phyloP scores from a whole-genome alignment of 2,329 filamentous ascomycete genomes.

The Scedosporium boydii region DNA sequence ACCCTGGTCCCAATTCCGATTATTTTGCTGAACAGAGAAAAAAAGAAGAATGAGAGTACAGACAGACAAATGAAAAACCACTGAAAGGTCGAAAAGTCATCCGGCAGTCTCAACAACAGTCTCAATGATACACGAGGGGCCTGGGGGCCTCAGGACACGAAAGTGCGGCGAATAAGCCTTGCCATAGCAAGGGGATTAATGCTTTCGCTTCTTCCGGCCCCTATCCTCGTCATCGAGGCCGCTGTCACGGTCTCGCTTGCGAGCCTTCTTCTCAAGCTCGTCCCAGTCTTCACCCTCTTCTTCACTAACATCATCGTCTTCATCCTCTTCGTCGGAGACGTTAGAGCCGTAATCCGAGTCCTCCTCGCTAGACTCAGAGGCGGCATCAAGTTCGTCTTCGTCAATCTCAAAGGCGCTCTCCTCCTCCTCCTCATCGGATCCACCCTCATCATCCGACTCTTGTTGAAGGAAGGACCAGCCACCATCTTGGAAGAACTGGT shows the following conservation, averaged over 20 bases:
- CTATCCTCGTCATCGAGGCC: constrained; percentile 60
- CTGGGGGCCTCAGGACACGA: not conserved
- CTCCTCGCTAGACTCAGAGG: constrained; percentile 66
- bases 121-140: not conserved
- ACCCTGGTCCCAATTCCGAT: not conserved
- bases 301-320: constrained; percentile 52
- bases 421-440: constrained; percentile 70
- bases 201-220: constrained; percentile 60
- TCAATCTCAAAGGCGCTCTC: constrained; percentile 89
- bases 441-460: constrained; percentile 78
- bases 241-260: constrained; percentile 65
- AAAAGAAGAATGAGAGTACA: constrained; percentile 4
- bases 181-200: constrained; percentile 5
- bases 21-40: constrained; percentile 1
- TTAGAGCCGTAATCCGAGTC: constrained; percentile 93
- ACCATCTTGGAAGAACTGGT: constrained; percentile 89
- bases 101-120: not conserved
- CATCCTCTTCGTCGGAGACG: constrained; percentile 69
- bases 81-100: not conserved
- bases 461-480: constrained; percentile 89
- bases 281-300: constrained; percentile 89
- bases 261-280: constrained; percentile 83
- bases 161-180: too few species aligned
- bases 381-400: constrained; percentile 78
- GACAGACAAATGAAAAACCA: not conserved